Evolutionary conservation across 805 yeast species (phyloP).

Genomic region (Starmerella khaoyaiensis): DNA sequence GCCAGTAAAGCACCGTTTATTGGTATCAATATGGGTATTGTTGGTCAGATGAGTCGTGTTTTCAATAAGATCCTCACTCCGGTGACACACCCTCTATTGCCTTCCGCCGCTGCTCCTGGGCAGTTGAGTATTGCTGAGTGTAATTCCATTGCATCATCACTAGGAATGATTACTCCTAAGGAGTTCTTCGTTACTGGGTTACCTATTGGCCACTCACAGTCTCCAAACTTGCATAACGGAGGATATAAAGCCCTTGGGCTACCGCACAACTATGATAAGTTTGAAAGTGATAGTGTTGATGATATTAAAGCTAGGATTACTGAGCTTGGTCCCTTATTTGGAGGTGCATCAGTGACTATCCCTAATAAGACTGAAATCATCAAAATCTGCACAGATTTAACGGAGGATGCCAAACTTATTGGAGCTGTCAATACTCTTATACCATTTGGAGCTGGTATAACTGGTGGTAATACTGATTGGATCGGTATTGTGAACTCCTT

Average conservation of each 20-base stretch:
- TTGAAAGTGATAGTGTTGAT: conserved; percentile 53
- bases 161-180: conserved; percentile 51
- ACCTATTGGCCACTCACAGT: conserved; percentile 77
- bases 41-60: conserved; percentile 69
- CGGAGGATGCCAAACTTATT: conserved; percentile 65
- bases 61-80: conserved; percentile 70
- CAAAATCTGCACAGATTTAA: conserved; percentile 47
- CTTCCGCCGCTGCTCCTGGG: conserved; percentile 68
- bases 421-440: conserved; percentile 90
- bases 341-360: conserved; percentile 92
- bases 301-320: conserved; percentile 44
- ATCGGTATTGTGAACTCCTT: conserved; percentile 68
- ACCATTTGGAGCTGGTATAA: conserved; percentile 33
- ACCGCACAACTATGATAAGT: conserved; percentile 55
- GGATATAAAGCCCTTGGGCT: conserved; percentile 63
- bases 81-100: conserved; percentile 57
- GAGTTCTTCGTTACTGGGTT: conserved; percentile 64
- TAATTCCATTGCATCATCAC: conserved; percentile 39
- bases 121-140: conserved; percentile 56
- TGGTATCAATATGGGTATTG: conserved; percentile 68
- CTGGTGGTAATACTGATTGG: conserved; percentile 95
- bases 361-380: conserved; percentile 80
- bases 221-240: conserved; percentile 76
- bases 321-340: conserved; percentile 41
- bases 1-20: conserved; percentile 54